Evolutionary conservation across 2,329 filamentous ascomycete genomes (phyloP).

Genomic region (Pseudogymnoascus sp.): DNA sequence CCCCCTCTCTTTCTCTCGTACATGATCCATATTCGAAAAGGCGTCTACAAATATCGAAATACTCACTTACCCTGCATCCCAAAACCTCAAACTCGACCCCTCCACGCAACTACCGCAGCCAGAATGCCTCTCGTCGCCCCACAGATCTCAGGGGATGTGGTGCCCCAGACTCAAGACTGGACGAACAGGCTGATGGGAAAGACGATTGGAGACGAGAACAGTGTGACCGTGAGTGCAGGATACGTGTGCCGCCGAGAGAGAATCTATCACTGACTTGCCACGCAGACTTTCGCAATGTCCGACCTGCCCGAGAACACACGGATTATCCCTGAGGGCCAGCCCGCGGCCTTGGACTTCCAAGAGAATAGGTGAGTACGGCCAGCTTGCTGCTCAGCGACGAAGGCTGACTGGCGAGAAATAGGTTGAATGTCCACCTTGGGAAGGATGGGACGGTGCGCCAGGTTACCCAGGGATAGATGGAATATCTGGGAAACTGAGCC

Average conservation of each 20-base stretch:
- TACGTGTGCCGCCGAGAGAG: too few relatives aligned
- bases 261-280: neutral
- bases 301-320: neutral
- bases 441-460: neutral
- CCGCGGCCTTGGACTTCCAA: neutral
- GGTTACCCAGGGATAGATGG: neutral
- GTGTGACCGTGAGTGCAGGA: neutral
- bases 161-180: conserved; percentile 2
- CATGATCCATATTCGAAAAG: neutral
- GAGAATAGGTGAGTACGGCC: neutral
- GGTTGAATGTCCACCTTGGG: neutral
- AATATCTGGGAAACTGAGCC: neutral
- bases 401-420: neutral
- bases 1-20: neutral
- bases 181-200: neutral
- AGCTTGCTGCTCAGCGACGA: neutral
- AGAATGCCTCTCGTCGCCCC: conserved; percentile 3
- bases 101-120: neutral
- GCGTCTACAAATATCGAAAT: neutral
- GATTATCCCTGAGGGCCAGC: neutral
- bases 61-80: neutral
- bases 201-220: conserved; percentile 3
- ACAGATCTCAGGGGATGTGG: neutral
- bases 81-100: neutral
- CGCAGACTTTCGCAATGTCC: neutral